A percentile compares a stretch with the other conserved stretches of the same genome.
Evolutionary conservation across 257 asterid genomes (phyloP).

Genomic region (Solanum virginianum): DNA sequence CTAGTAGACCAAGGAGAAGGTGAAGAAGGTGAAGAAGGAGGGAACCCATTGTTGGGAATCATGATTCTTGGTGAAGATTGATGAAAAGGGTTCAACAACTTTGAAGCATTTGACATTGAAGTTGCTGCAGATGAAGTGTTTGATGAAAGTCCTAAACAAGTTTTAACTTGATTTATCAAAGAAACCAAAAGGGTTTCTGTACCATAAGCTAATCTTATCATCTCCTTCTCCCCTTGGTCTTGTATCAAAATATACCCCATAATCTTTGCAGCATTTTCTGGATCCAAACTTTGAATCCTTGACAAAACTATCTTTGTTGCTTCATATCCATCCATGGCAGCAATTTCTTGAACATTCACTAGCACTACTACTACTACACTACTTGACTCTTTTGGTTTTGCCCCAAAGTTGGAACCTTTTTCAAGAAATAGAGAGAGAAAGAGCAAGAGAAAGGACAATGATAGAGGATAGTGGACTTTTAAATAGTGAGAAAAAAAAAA

Average conservation of each 20-base stretch:
- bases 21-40: constrained; percentile 28
- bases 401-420: not conserved
- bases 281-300: constrained; percentile 75
- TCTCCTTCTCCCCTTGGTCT: constrained; percentile 80
- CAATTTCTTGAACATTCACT: not conserved
- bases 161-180: constrained; percentile 47
- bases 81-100: constrained; percentile 33
- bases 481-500: not conserved
- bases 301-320: constrained; percentile 70
- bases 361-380: not conserved
- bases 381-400: not conserved
- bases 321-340: constrained; percentile 50
- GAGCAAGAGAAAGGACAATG: not conserved
- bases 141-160: constrained; percentile 34
- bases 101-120: constrained; percentile 12
- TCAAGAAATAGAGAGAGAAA: not conserved
- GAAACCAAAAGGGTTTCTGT: constrained; percentile 48
- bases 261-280: constrained; percentile 72
- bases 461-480: not conserved
- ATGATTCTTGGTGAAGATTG: constrained; percentile 44
- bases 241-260: constrained; percentile 79
- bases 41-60: constrained; percentile 51
- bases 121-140: constrained; percentile 10
- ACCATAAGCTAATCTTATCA: constrained; percentile 73
- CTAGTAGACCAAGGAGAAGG: constrained; percentile 27